Evolutionary conservation across 768 basidiomycete species (phyloP).

Genomic region (Boletus coccyginus): DNA sequence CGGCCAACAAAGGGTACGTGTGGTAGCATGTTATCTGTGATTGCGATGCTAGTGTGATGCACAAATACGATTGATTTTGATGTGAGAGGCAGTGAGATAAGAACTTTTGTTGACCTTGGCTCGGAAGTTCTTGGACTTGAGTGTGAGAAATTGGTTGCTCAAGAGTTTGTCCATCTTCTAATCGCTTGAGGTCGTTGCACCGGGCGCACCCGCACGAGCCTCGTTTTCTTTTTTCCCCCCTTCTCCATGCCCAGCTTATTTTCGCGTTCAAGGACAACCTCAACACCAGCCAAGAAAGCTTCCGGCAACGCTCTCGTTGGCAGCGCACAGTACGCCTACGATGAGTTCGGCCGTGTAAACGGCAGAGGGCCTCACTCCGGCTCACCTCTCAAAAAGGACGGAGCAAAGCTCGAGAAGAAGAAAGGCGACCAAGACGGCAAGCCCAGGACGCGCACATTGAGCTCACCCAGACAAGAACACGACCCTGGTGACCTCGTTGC

Average conservation of each 20-base stretch:
- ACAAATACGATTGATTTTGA: background rate
- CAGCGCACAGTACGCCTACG: constrained; percentile 32
- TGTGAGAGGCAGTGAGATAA: background rate
- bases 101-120: background rate
- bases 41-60: no score
- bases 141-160: constrained; percentile 28
- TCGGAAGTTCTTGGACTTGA: background rate
- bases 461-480: constrained; percentile 36
- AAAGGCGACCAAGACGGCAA: constrained; percentile 35
- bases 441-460: constrained; percentile 40
- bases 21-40: background rate
- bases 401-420: constrained; percentile 39
- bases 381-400: constrained; percentile 47
- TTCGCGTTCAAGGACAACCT: constrained; percentile 64
- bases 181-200: constrained; percentile 19
- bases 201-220: constrained; percentile 6
- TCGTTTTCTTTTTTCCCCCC: background rate
- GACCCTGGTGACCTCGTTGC: constrained; percentile 36
- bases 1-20: background rate
- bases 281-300: constrained; percentile 48
- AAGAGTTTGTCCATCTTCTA: background rate
- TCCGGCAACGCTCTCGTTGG: constrained; percentile 6
- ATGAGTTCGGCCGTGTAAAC: constrained; percentile 66
- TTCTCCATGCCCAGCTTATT: constrained; percentile 70
- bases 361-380: constrained; percentile 41